These are phyloP conservation scores for Iodosphaeria phyllophila DNA, from an alignment of 2,329 filamentous ascomycete species.

Conservation along the genomic window DNA sequence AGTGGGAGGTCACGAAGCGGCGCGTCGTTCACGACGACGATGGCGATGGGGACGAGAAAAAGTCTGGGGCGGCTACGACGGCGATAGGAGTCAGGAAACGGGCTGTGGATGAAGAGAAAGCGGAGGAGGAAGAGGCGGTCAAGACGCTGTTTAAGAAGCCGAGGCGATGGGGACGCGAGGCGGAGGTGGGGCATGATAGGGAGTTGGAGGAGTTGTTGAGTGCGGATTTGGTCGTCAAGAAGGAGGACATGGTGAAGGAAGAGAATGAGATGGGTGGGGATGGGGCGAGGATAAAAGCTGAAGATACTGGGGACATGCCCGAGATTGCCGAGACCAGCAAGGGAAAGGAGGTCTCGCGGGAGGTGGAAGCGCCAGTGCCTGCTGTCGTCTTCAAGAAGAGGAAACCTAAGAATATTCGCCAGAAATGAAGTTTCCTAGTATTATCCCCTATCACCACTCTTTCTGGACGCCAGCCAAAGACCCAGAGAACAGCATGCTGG, in stretches of 20 bases:
- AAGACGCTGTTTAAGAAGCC: slow-evolving; percentile 41
- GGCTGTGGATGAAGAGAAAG: slow-evolving; percentile 17
- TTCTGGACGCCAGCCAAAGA: too few species aligned
- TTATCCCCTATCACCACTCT: too few species aligned
- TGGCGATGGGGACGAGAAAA: slow-evolving; percentile 20
- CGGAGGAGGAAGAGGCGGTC: slow-evolving; percentile 33
- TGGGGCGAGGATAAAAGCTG: neutral
- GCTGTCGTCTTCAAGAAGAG: slow-evolving; percentile 64
- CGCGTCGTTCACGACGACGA: slow-evolving; percentile 31
- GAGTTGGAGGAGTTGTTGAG: slow-evolving; percentile 45
- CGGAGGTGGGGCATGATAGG: slow-evolving; percentile 25
- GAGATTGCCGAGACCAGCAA: slow-evolving; percentile 16
- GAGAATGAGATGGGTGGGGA: too few species aligned
- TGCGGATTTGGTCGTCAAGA: slow-evolving; percentile 15
- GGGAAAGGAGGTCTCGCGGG: slow-evolving; percentile 10
- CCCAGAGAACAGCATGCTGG: too few species aligned
- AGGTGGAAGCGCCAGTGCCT: slow-evolving; percentile 12
- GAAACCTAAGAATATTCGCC: slow-evolving; percentile 46
- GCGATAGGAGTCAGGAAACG: slow-evolving; percentile 49
- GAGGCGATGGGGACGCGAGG: slow-evolving; percentile 32
- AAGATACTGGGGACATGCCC: slow-evolving; percentile 8
- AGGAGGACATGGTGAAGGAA: slow-evolving; percentile 6
- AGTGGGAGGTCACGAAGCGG: slow-evolving; percentile 63
- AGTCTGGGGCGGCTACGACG: slow-evolving; percentile 28
- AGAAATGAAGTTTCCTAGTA: too few species aligned